These are phyloP conservation scores for Ogataea henricii DNA, from an alignment of 805 yeast species.

Conservation along the genomic window DNA sequence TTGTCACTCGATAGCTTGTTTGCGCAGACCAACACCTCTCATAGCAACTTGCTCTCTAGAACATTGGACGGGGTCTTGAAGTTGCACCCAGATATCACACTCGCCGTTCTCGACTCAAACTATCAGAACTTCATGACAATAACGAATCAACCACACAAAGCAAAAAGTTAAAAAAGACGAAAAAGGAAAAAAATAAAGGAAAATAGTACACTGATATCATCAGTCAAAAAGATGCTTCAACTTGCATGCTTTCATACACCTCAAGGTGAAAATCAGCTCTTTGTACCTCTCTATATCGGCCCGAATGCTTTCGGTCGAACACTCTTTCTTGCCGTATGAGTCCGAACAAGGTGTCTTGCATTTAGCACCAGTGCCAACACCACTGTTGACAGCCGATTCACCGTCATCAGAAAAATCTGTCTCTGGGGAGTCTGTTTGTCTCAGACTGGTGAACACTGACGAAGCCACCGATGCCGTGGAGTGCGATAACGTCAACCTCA, in stretches of 20 bases:
- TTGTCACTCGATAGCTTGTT: slow-evolving; percentile 34
- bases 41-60: slow-evolving; percentile 12
- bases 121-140: slow-evolving; percentile 11
- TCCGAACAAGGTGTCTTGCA: background rate
- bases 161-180: background rate
- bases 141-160: background rate
- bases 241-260: slow-evolving; percentile 31
- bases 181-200: background rate
- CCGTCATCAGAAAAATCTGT: slow-evolving; percentile 5
- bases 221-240: slow-evolving; percentile 6
- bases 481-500: background rate
- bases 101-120: slow-evolving; percentile 11
- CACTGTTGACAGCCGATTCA: background rate
- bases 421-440: background rate
- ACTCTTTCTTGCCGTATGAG: background rate
- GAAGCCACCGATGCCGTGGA: slow-evolving; percentile 4
- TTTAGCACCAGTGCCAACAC: background rate
- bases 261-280: slow-evolving; percentile 31
- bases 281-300: slow-evolving; percentile 21
- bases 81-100: slow-evolving; percentile 7
- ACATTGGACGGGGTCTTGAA: slow-evolving; percentile 11
- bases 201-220: background rate
- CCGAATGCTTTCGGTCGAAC: slow-evolving; percentile 1
- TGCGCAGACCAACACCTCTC: slow-evolving; percentile 8
- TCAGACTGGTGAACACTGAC: slow-evolving; percentile 10